Base-by-base conservation (phyloP, 2,329 filamentous ascomycete species). In the Phaeosphaeriaceae sp. region DNA sequence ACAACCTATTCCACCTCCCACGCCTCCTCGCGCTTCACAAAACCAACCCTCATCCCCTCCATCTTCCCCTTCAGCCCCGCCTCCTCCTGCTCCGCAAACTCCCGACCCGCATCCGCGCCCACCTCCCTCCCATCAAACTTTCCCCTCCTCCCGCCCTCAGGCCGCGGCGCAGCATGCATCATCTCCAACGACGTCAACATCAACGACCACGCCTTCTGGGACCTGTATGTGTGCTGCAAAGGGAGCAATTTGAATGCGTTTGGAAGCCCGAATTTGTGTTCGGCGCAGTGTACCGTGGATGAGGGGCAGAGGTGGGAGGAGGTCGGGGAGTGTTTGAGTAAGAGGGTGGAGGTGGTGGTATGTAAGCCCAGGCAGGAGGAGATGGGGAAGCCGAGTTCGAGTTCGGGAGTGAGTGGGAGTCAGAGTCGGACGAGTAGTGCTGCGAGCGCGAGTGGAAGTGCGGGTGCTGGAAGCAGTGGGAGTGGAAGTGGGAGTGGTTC, bases 121-220 rank as follows among this genome's bases (percentile, higher is more conserved):
- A 49, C 51, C 5, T n/a, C 40, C 48, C 35, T 57, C 23, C 55
- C 60, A 3, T 60, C 64, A 1, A 55, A 49, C 22, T 49, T 32
- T 9, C 61, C 63, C 6, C 17, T 60, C 28, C 52, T 52, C n/a
- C 48, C 51, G 17, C 61, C 61, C 2, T 3, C 13, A 0, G 59
- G 56, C 49, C 23, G 49, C 30, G 13, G 52, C 32, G 57, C 54
- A 24, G 61, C 58, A 23, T 68, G 66, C 40, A 61, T 56, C 3
- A 70, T 68, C 52, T 67, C 64, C 54, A 70, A 68, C 22, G 66
- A 59, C 13, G 60, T 52, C 5, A 60, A 57, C 10, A 35, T 67
- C 59, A 70, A 67, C 40, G 52, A 61, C n/a, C 63, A 70, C 21
- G 61, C 66, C 11, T 70, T 70, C 57, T 70, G 66, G 66, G 66